Conservation (phyloP, 1,284 basidiomycete genomes). For the Porodaedalea pini region DNA sequence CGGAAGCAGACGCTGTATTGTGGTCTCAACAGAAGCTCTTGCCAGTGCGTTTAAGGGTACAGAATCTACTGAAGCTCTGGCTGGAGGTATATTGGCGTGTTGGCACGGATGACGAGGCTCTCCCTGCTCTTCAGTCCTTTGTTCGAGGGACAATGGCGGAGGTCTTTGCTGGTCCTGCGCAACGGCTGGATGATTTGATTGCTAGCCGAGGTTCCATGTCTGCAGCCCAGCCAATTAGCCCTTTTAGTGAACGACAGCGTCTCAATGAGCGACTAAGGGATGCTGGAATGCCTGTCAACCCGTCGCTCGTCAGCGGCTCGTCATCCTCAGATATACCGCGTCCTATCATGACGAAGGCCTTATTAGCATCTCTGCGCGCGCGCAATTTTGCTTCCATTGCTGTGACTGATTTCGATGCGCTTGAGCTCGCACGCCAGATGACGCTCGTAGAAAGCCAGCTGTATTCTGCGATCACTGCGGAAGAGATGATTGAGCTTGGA, state of each 20-base stretch:
- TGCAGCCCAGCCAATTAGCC: conserved; percentile 39
- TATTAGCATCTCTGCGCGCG: conserved; percentile 61
- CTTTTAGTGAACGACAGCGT: conserved; percentile 42
- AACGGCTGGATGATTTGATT: conserved; percentile 73
- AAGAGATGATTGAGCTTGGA: conserved; percentile 83
- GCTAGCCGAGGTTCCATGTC: conserved; percentile 38
- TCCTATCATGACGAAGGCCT: conserved; percentile 80
- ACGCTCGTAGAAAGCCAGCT: conserved; percentile 92
- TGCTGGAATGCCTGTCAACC: conserved; percentile 66
- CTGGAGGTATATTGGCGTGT: conserved; percentile 87
- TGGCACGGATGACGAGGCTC: conserved; percentile 56
- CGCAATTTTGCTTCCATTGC: conserved; percentile 58
- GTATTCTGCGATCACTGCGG: conserved; percentile 82
- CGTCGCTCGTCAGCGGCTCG: conserved; percentile 41
- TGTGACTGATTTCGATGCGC: conserved; percentile 88
- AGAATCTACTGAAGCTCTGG: conserved; percentile 93
- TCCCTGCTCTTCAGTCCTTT: conserved; percentile 62
- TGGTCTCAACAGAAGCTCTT: conserved; percentile 88
- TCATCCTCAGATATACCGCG: conserved; percentile 63
- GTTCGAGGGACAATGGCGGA: conserved; percentile 55
- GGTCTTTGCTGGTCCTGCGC: conserved; percentile 66
- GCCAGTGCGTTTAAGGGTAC: conserved; percentile 85
- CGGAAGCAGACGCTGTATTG: conserved; percentile 59
- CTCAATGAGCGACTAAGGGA: conserved; percentile 58
- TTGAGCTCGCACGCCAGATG: conserved; percentile 91